These are phyloP conservation scores for Lomentospora prolificans DNA, from an alignment of 2,329 filamentous ascomycete species.

Conservation along the genomic window DNA sequence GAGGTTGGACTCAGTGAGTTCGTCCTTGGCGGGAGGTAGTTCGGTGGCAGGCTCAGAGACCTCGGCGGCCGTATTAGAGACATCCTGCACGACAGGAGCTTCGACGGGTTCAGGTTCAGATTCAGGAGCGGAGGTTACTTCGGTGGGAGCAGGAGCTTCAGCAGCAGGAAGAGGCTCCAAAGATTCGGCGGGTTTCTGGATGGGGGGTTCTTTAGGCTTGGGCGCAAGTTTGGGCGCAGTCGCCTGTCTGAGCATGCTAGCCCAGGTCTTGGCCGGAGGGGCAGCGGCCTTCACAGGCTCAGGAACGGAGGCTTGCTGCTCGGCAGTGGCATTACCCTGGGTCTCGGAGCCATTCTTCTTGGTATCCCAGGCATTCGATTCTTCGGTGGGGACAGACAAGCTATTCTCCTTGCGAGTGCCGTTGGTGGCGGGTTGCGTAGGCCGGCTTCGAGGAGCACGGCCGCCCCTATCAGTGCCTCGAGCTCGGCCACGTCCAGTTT, in stretches of 20 bases:
- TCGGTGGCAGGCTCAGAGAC: slow-evolving; percentile 41
- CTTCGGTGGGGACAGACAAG: slow-evolving; percentile 59
- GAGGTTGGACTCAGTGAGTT: slow-evolving; percentile 84
- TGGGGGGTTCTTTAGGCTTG: slow-evolving; percentile 40
- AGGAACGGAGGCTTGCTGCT: slow-evolving; percentile 22
- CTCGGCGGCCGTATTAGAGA: slow-evolving; percentile 20
- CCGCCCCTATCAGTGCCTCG: slow-evolving; percentile 54
- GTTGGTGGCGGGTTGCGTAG: slow-evolving; percentile 47
- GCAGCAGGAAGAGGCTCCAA: slow-evolving; percentile 17
- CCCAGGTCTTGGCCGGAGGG: slow-evolving; percentile 54
- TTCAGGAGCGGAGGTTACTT: slow-evolving; percentile 20
- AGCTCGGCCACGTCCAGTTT: slow-evolving; percentile 52
- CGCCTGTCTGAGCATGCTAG: slow-evolving; percentile 61
- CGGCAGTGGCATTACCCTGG: slow-evolving; percentile 21
- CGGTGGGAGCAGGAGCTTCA: background rate
- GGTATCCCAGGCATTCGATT: slow-evolving; percentile 46
- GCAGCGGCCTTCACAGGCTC: slow-evolving; percentile 29
- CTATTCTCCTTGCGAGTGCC: slow-evolving; percentile 48
- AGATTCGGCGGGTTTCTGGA: slow-evolving; percentile 32
- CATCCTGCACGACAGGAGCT: slow-evolving; percentile 22
- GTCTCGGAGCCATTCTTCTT: slow-evolving; percentile 28
- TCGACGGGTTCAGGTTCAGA: slow-evolving; percentile 23
- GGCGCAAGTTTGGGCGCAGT: slow-evolving; percentile 47
- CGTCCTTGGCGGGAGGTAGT: slow-evolving; percentile 63
- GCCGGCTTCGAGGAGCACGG: slow-evolving; percentile 52